phyloP scores from a whole-genome alignment of 108 stramenopile genomes.

The Skeletonema menzelii region DNA sequence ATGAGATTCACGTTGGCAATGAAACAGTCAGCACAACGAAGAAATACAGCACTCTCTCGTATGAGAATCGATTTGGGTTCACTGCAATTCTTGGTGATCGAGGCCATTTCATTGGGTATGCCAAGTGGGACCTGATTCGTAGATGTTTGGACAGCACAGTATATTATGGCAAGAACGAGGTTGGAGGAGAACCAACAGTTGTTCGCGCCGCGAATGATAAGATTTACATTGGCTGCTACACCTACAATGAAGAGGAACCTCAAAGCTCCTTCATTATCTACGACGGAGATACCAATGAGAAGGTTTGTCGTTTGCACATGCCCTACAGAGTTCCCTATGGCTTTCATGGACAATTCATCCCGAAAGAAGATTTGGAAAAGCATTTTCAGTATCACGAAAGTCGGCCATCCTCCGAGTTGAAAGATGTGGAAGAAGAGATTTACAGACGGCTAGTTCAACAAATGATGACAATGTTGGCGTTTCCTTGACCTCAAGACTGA shows the following conservation, averaged over 20 bases:
- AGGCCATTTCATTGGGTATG: constrained; percentile 39
- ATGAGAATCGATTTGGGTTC: constrained; percentile 31
- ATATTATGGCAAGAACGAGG: constrained; percentile 31
- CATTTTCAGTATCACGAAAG: constrained; percentile 34
- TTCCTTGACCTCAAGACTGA: not conserved
- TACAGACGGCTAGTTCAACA: not conserved
- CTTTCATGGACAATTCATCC: constrained; percentile 38
- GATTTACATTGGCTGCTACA: constrained; percentile 41
- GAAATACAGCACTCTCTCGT: constrained; percentile 27
- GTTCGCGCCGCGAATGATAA: constrained; percentile 17
- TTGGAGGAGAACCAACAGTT: constrained; percentile 39
- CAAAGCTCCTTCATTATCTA: constrained; percentile 41
- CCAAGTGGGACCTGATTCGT: constrained; percentile 40
- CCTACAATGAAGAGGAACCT: constrained; percentile 20
- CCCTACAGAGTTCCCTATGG: constrained; percentile 39
- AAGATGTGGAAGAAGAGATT: not conserved
- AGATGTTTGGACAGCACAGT: constrained; percentile 33
- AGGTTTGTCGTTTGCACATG: constrained; percentile 41
- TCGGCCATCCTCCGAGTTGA: not conserved
- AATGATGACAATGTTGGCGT: not conserved
- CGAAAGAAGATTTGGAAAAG: constrained; percentile 25
- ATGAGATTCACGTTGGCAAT: not conserved
- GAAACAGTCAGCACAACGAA: not conserved
- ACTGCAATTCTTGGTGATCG: constrained; percentile 27
- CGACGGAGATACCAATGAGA: constrained; percentile 19